A percentile compares a stretch with the other conserved stretches of the same genome.
Conservation (phyloP, 495 filamentous ascomycete genomes). For the Annulohypoxylon nitens region DNA sequence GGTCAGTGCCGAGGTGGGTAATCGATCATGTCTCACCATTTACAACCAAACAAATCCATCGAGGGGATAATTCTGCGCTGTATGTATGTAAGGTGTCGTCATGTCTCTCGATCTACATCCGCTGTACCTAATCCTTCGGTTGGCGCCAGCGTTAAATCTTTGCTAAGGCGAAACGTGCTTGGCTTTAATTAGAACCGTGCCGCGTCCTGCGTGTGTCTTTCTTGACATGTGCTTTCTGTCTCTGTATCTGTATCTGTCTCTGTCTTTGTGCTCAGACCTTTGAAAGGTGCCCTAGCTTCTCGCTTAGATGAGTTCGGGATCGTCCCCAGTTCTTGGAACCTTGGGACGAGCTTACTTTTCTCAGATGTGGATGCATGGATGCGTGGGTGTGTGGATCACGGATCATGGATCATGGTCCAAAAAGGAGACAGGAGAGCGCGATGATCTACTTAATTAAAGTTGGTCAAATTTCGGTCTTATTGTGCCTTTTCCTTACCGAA, state of each 20-base stretch:
- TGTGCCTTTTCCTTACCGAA: conserved; percentile 10
- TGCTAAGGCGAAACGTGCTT: conserved; percentile 22
- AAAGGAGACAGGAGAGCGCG: conserved; percentile 2
- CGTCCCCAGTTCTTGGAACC: conserved; percentile 39
- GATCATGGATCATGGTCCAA: conserved; percentile 12
- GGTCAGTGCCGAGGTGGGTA: neutral
- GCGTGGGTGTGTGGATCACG: neutral
- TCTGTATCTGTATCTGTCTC: neutral
- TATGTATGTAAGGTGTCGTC: conserved; percentile 39
- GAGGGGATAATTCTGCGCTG: neutral
- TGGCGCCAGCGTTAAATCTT: conserved; percentile 25
- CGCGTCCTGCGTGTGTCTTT: conserved; percentile 17
- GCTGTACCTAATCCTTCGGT: conserved; percentile 30
- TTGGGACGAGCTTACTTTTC: conserved; percentile 37
- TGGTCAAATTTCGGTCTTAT: conserved; percentile 27
- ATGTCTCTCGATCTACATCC: conserved; percentile 32
- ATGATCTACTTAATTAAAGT: conserved; percentile 28
- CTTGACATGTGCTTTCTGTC: conserved; percentile 16
- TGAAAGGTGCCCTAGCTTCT: neutral
- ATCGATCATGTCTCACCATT: neutral
- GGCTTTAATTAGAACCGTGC: conserved; percentile 37
- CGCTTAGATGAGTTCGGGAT: conserved; percentile 14
- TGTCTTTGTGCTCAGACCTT: conserved; percentile 28
- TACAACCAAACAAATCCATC: conserved; percentile 2
- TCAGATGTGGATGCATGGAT: neutral